These are phyloP conservation scores for Xylariaceae sp. DNA, from an alignment of 2,329 filamentous ascomycete genomes.

Conservation along the genomic window DNA sequence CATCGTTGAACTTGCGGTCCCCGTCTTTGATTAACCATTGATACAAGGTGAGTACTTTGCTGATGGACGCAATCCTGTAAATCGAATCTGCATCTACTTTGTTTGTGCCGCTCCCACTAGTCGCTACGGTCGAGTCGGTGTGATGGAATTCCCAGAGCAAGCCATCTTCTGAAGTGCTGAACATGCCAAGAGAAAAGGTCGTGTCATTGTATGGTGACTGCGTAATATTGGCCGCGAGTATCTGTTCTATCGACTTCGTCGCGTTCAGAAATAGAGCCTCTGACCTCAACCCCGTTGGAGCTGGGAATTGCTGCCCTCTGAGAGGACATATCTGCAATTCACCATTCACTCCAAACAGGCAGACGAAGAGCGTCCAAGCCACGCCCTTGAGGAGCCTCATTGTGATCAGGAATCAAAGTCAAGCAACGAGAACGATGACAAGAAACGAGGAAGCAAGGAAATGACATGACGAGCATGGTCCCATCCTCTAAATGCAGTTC, in stretches of 20 bases:
- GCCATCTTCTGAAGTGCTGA: slow-evolving; percentile 5
- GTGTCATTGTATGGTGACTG: slow-evolving; percentile 8
- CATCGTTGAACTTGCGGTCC: slow-evolving; percentile 9
- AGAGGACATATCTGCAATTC: slow-evolving; percentile 9
- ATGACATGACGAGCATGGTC: no score
- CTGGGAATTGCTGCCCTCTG: slow-evolving; percentile 10
- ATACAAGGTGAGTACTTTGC: slow-evolving; percentile 10
- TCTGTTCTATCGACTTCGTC: slow-evolving; percentile 2
- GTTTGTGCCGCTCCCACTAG: slow-evolving; percentile 6
- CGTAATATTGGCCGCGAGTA: slow-evolving; percentile 2
- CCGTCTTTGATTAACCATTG: slow-evolving; percentile 11
- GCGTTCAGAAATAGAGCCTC: slow-evolving; percentile 4
- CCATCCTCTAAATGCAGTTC: no score
- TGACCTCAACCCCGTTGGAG: slow-evolving; percentile 4
- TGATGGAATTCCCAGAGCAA: slow-evolving; percentile 11
- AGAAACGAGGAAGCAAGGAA: no score
- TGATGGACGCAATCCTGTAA: slow-evolving; percentile 11
- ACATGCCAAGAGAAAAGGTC: slow-evolving; percentile 12
- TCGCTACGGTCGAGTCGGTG: slow-evolving; percentile 9
- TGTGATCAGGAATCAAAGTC: neutral
- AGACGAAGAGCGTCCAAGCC: neutral
- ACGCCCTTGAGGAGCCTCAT: neutral
- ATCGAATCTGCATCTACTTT: slow-evolving; percentile 11
- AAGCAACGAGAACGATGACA: no score
- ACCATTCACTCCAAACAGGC: neutral